Evolutionary conservation across 2,329 filamentous ascomycete genomes (phyloP).

Genomic region (Xylaria sp.): DNA sequence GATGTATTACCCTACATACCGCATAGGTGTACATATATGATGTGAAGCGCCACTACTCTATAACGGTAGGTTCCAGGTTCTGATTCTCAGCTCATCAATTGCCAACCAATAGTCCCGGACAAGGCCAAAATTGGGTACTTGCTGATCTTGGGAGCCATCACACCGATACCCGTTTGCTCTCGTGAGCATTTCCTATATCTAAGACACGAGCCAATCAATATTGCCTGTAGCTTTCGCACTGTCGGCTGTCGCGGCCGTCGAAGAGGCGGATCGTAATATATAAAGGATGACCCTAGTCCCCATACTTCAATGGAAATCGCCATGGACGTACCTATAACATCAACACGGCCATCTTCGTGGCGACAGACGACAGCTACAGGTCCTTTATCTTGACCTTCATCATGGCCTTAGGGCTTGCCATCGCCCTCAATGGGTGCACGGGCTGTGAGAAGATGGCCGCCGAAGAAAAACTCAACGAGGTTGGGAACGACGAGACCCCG

Average conservation of each 20-base stretch:
- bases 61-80: neutral
- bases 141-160: conserved; percentile 19
- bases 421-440: conserved; percentile 36
- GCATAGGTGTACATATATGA: neutral
- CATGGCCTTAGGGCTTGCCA: conserved; percentile 41
- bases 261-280: conserved; percentile 28
- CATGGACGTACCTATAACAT: conserved; percentile 5
- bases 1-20: conserved; percentile 1
- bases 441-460: conserved; percentile 46
- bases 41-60: neutral
- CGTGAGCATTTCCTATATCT: conserved; percentile 28
- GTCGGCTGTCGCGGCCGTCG: conserved; percentile 21
- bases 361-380: neutral
- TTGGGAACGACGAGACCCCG: conserved; percentile 1
- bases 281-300: conserved; percentile 20
- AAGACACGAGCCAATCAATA: conserved; percentile 35
- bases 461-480: conserved; percentile 37
- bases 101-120: conserved; percentile 5
- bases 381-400: conserved; percentile 4
- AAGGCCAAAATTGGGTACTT: conserved; percentile 9
- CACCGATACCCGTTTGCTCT: conserved; percentile 28
- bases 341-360: neutral
- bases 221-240: conserved; percentile 26
- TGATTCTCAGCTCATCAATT: conserved; percentile 21
- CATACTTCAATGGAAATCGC: neutral